Base-by-base conservation (phyloP, 208 protist species). In the Trypanosoma grayi region DNA sequence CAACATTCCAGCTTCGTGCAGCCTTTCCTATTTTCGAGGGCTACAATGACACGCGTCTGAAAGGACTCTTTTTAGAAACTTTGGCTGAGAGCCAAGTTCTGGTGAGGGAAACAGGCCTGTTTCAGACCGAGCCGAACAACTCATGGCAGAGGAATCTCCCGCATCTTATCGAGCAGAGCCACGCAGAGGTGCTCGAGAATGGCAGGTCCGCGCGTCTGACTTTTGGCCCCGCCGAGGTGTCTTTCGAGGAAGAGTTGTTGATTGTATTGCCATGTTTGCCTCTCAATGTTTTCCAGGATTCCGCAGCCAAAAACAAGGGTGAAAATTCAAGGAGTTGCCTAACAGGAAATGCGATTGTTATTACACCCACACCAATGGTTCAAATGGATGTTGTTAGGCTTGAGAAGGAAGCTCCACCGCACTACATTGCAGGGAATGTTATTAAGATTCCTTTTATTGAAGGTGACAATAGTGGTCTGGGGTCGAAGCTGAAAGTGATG, bases 261-360 rank as follows among this genome's bases (percentile, higher is more conserved):
- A 63, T 90, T 30, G 53, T 90, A 43, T 71, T 90, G 25, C 83
- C 83, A 11, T 83, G 77, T 48, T 39, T 90, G 39, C 79, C 83
- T 10, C 75, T 80, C 34, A 73, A 64, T 24, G 43, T 85, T 45
- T 80, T 84, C 36, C 72, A 73, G 57, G 45, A 66, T 11, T 30
- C 70, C 13, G 60, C 47, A 31, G 45, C 56, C 11, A 34, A 72
- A 2, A 72, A 53, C 24, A 50, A 73, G 30, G 56, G 75, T 40
- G 70, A 83, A 40, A 28, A 80, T 48, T 70, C 68, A 24, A 68
- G 72, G 45, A 83, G 80, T 65, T 85, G 78, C 62, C 63, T 85
- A 20, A 50, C 73, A 24, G 77, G 75, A 7, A 75, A 87, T 45
- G 50, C 75, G 13, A 79, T 91, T 54, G 25, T 85, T 18, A 39